phyloP scores from a whole-genome alignment of 2,329 filamentous ascomycete genomes.

The Colletotrichum lupini region DNA sequence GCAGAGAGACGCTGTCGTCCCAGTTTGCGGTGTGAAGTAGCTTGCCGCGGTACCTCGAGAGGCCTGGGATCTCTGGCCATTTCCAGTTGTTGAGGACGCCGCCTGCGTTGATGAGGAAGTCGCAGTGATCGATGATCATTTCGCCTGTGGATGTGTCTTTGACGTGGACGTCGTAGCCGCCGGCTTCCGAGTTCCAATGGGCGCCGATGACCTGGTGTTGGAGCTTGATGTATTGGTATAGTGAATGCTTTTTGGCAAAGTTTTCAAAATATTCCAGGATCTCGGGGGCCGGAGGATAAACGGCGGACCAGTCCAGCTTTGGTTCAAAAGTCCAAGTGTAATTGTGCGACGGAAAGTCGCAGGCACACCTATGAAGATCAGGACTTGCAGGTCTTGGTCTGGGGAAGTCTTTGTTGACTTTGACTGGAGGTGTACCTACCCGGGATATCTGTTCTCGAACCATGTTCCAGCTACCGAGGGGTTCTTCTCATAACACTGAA shows the following conservation, averaged over 20 bases:
- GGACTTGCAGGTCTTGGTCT: background rate
- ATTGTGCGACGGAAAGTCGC: slow-evolving; percentile 62
- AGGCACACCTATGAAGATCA: slow-evolving; percentile 49
- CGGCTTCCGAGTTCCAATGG: slow-evolving; percentile 48
- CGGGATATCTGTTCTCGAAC: slow-evolving; percentile 61
- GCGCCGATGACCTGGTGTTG: slow-evolving; percentile 43
- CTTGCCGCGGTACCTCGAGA: slow-evolving; percentile 58
- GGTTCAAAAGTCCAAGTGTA: slow-evolving; percentile 63
- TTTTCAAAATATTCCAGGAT: slow-evolving; percentile 58
- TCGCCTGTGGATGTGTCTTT: slow-evolving; percentile 43
- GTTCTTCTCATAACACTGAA: slow-evolving; percentile 63
- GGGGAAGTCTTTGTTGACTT: background rate
- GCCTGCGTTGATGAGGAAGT: slow-evolving; percentile 60
- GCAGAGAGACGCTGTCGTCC: slow-evolving; percentile 54
- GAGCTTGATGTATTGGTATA: slow-evolving; percentile 46
- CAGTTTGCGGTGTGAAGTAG: slow-evolving; percentile 66
- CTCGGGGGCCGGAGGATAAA: slow-evolving; percentile 54
- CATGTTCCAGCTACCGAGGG: slow-evolving; percentile 64
- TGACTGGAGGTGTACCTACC: slow-evolving; percentile 40
- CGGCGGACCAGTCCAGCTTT: slow-evolving; percentile 67
- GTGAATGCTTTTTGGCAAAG: slow-evolving; percentile 51
- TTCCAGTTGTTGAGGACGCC: slow-evolving; percentile 64
- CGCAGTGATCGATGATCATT: slow-evolving; percentile 50
- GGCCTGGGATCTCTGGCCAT: slow-evolving; percentile 61
- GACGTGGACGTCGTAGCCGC: slow-evolving; percentile 48